Base-by-base conservation (phyloP, 192 early-diverging fungal genomes). In the Coemansia sp. region DNA sequence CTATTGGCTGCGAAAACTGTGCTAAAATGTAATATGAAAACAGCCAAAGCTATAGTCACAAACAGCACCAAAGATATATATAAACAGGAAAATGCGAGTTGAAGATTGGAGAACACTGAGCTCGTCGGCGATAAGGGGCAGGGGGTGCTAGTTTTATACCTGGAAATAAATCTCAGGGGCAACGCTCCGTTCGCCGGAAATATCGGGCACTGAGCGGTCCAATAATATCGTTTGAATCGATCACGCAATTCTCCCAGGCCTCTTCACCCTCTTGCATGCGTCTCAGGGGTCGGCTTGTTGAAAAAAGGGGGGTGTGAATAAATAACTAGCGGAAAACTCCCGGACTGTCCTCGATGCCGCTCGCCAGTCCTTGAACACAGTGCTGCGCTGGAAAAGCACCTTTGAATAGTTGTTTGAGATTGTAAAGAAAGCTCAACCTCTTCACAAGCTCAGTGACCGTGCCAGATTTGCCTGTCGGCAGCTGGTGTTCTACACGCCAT, bases 401-500 rank as follows among this genome's bases (percentile, higher is more conserved):
- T 35, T 35, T 4, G 32, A 35, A 9, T 7, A 35, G 32, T 35
- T 35, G 32, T 35, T 35, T 35, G 32, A 35, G 32, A 35, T 35
- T 35, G 32, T 35, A 35, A 35, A 27, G 26, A 35, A 9, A 35
- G 32, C 9, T 35, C 32, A 9, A 1, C 32, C 32, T 35, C 32
- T 35, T 32, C 8, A 35, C 32, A 35, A 35, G 32, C 32, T 9
- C 32, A 35, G 32, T 35, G 32, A 35, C 32, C 32, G 32, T 35
- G 32, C 32, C 32, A 35, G 32, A 66, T 56, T 62, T 68, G 22
- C 64, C 60, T 38, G 71, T 71, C 61, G 73, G 37, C 55, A 70
- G 69, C 37, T 70, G 65, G 62, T 79, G 66, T 18, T 73, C 54
- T 24, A 79, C 29, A 2, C 72, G 1, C 23, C 35, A 18, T 68